A percentile compares a stretch with the other conserved stretches of the same genome.
Conservation (phyloP, 495 filamentous ascomycete genomes). For the Cercophora sp. region DNA sequence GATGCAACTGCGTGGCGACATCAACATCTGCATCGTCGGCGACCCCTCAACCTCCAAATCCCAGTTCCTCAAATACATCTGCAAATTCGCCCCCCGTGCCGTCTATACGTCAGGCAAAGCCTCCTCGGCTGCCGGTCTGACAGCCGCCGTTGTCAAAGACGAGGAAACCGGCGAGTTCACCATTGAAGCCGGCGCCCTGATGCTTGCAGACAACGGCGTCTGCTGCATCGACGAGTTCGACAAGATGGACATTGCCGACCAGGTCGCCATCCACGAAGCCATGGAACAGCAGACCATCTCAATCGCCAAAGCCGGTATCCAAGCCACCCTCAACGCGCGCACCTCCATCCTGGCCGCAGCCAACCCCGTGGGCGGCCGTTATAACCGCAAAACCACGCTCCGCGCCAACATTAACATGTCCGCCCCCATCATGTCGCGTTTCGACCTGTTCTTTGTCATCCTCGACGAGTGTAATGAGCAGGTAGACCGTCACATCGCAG, state of each 20-base stretch:
- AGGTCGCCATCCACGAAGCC: slow-evolving; percentile 99
- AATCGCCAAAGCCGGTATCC: slow-evolving; percentile 97
- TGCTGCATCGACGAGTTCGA: slow-evolving; percentile 99
- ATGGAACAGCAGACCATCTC: slow-evolving; percentile 99
- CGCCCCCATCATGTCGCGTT: slow-evolving; percentile 97
- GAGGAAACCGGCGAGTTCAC: slow-evolving; percentile 98
- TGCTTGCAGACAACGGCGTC: slow-evolving; percentile 96
- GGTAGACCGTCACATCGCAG: slow-evolving; percentile 83
- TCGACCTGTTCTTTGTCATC: slow-evolving; percentile 98
- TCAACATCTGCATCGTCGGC: slow-evolving; percentile 98
- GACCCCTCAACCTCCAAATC: slow-evolving; percentile 98
- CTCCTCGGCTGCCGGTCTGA: slow-evolving; percentile 95
- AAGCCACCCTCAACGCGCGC: slow-evolving; percentile 92
- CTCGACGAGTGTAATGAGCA: slow-evolving; percentile 93
- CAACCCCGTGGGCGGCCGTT: slow-evolving; percentile 92
- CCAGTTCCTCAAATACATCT: slow-evolving; percentile 98
- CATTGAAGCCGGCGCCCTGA: slow-evolving; percentile 96
- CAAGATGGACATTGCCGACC: slow-evolving; percentile 98
- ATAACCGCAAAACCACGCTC: slow-evolving; percentile 92
- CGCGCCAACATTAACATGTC: slow-evolving; percentile 97
- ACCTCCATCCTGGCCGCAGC: slow-evolving; percentile 95
- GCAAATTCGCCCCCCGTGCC: slow-evolving; percentile 88
- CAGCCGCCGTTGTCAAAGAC: slow-evolving; percentile 94
- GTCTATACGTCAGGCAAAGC: slow-evolving; percentile 99
- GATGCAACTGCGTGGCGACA: slow-evolving; percentile 89